Evolutionary conservation across 2,329 filamentous ascomycete species (phyloP).

Genomic region (Monilinia fructigena): DNA sequence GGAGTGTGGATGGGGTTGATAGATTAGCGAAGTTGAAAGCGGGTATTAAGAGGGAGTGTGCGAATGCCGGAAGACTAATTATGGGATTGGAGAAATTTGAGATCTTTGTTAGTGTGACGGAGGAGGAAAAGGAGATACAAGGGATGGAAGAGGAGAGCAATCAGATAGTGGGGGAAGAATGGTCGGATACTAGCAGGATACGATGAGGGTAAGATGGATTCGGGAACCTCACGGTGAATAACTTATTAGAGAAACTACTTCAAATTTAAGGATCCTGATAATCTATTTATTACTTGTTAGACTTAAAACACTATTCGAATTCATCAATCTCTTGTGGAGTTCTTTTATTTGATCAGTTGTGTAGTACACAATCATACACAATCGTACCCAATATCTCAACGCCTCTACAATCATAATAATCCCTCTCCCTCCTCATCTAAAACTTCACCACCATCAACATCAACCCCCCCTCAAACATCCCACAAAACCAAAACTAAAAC

Average conservation of each 20-base stretch:
- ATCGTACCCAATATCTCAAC: too few relatives aligned
- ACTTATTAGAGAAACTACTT: not conserved
- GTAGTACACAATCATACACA: too few relatives aligned
- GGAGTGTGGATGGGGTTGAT: not conserved
- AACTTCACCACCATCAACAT: too few relatives aligned
- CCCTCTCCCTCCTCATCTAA: too few relatives aligned
- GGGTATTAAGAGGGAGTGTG: conserved; percentile 1
- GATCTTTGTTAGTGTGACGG: not conserved
- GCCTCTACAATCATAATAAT: too few relatives aligned
- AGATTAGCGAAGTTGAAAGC: not conserved
- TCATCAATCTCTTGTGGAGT: not conserved
- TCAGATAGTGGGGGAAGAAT: not conserved
- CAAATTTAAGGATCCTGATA: not conserved
- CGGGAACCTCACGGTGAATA: not conserved
- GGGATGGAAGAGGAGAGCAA: not conserved
- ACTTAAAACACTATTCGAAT: not conserved
- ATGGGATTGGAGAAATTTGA: conserved; percentile 1
- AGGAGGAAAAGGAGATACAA: not conserved
- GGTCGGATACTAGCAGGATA: not conserved
- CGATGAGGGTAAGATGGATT: not conserved
- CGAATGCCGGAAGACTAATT: not conserved
- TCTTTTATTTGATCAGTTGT: not conserved
- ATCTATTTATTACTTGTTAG: not conserved
- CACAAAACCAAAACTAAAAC: too few relatives aligned
- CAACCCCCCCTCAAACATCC: too few relatives aligned